Evolutionary conservation across 495 filamentous ascomycete species (phyloP), one percentile per base, ranked within the genome.

Genomic region (Immersiella caudata): DNA sequence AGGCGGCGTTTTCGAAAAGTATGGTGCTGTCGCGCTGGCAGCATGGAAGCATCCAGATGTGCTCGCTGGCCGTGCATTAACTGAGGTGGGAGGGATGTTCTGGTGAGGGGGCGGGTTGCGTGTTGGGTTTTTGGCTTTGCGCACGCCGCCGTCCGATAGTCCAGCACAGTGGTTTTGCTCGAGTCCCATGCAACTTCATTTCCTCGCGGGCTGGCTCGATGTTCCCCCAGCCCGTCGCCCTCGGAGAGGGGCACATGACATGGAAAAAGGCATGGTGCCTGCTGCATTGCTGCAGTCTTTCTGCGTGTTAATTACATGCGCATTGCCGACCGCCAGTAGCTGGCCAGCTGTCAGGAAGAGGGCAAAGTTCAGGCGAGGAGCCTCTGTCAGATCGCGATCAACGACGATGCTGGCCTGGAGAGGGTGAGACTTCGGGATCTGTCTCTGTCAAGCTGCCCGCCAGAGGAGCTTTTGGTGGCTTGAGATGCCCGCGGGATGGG

Each of bases 171-270:
- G 40, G 4, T 46, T 14, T 46, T 18, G 9, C 2, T 46, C 11
- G 40, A 46, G 40, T 46, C 40, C 29, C 33, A 36, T 46, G 40
- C 40, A 14, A 46, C 40, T 14, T 46, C 40, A 46, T 46, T 46
- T 46, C 40, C 40, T 46, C 14, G 40, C 40, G 2, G 40, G 9
- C 40, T 18, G 40, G 40, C 11, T 36, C 14, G 40, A 46, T 46
- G 40, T 12, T 18, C 40, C 16, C 40, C 40, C 40, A 46, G 40
- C 40, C 11, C 2, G 40, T 46, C 40, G 40, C 40, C 11, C 4
- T 46, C 40, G 57, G 18, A 59, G 14, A 21, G 27, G 27, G 60
- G 40, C 60, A 62, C 60, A 49, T 62, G 60, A 62, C 40, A n/a
- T 4, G 49, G 40, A 46, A 62, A 49, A 40, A 20, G 57, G 57